Base-by-base conservation (phyloP, 2,329 filamentous ascomycete genomes). In the Diaporthe eres region DNA sequence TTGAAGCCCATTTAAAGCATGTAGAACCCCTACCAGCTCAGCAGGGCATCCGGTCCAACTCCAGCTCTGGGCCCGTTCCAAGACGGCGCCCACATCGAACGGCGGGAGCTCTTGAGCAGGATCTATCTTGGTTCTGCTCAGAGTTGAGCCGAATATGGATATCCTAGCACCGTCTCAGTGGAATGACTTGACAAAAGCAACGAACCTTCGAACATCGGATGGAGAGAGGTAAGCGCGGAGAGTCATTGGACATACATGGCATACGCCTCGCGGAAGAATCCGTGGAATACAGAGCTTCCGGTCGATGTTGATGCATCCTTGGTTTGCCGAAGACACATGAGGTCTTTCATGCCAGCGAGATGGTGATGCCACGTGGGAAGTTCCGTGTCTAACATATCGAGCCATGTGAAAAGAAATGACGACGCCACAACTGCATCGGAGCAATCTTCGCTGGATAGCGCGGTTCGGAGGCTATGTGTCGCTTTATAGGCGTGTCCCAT, bases 61-160 rank as follows among this genome's bases (percentile, higher is more conserved):
- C 61, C 61, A 67, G 17, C 25, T 67, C 17, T 67, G 42, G 4
- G 42, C 42, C 17, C 61, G 42, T 12, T 51, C 22, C 13, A 67
- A 37, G 28, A 51, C 42, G 17, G 61, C 19, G 61, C 19, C 12
- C 28, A 67, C 9, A 2, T 67, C 61, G 44, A 67, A 67, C 5
- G 51, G 25, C 37, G 61, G 44, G 49, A 67, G 61, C 42, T 34
- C 42, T 1, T 15, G 44, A 37, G 17, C 28, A 25, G 61, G 61
- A 49, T 67, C 61, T 37, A 67, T 67, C 28, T 67, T 67, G 44
- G 42, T 44, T 9, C 19, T 67, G 61, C 61, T 67, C 42, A 67
- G 4, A 1, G 61, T 67, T 37, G 61, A 67, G 44, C 61, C 61
- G 42, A 67, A 67, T 67, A 67, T 37, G 19, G 61, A 67, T 67